Conservation (phyloP, 179 eudicot genomes). For the Amaranthus tricolor region DNA sequence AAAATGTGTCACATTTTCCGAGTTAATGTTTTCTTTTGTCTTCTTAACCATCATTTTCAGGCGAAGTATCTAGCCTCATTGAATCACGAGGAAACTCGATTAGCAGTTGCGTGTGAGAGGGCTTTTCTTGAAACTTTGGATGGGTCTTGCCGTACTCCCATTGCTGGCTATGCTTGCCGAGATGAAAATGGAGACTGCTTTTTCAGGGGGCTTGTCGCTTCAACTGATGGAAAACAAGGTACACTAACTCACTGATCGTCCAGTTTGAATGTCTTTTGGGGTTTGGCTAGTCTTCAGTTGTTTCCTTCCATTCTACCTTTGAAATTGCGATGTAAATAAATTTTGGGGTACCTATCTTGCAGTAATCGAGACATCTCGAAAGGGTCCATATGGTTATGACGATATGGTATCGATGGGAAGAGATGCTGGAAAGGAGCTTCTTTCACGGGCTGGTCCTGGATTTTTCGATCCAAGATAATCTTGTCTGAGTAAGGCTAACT, state of each 20-base stretch:
- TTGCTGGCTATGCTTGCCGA: conserved; percentile 79
- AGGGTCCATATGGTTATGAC: conserved; percentile 57
- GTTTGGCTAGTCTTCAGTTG: too few species aligned
- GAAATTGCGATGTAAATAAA: too few species aligned
- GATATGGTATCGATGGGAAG: conserved; percentile 87
- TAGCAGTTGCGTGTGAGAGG: conserved; percentile 87
- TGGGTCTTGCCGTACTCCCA: conserved; percentile 95
- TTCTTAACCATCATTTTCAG: conserved; percentile 30
- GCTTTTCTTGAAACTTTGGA: conserved; percentile 76
- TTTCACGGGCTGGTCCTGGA: conserved; percentile 73
- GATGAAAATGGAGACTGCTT: conserved; percentile 74
- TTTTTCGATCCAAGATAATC: conserved; percentile 58
- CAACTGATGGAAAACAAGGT: conserved; percentile 89
- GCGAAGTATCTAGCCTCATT: conserved; percentile 63
- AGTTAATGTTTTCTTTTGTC: too few species aligned
- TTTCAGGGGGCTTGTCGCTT: conserved; percentile 86
- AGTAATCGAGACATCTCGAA: conserved; percentile 93
- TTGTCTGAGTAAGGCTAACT: conserved; percentile 3
- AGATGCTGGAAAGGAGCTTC: conserved; percentile 93
- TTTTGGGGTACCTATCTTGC: conserved; percentile 25
- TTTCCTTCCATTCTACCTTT: too few species aligned
- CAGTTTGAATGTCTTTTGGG: too few species aligned
- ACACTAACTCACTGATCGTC: not conserved
- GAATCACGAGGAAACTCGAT: conserved; percentile 91
- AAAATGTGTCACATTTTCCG: too few species aligned